A percentile compares a stretch with the other conserved stretches of the same genome.
These are phyloP conservation scores for Candida vaughaniae DNA, from an alignment of 805 yeast genomes.

Conservation along the genomic window DNA sequence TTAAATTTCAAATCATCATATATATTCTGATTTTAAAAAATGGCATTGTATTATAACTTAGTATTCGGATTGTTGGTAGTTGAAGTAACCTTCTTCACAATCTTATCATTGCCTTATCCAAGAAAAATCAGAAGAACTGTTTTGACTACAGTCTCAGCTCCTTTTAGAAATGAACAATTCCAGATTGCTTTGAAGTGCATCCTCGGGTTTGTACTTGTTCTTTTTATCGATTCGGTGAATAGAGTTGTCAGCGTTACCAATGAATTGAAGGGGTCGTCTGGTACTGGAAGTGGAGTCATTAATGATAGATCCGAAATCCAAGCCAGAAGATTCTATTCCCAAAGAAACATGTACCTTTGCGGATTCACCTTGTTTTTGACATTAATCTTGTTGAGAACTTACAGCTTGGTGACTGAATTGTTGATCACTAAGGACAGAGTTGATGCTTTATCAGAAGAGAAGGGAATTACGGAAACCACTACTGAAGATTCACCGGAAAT, in stretches of 20 bases:
- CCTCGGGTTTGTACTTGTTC: slow-evolving; percentile 75
- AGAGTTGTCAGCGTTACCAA: slow-evolving; percentile 68
- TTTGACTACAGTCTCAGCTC: slow-evolving; percentile 59
- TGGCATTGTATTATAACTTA: slow-evolving; percentile 46
- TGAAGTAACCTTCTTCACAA: slow-evolving; percentile 77
- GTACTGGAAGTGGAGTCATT: slow-evolving; percentile 23
- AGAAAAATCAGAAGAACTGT: slow-evolving; percentile 67
- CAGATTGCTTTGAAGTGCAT: slow-evolving; percentile 79
- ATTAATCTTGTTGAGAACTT: slow-evolving; percentile 80
- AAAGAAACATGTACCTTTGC: slow-evolving; percentile 92
- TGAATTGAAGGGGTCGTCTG: slow-evolving; percentile 46
- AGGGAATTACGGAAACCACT: slow-evolving; percentile 15
- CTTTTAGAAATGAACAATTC: slow-evolving; percentile 69
- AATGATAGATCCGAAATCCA: slow-evolving; percentile 78
- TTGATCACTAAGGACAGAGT: slow-evolving; percentile 61
- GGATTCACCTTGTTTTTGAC: slow-evolving; percentile 94
- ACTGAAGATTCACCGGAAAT: slow-evolving; percentile 40
- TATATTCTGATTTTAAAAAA: slow-evolving; percentile 8
- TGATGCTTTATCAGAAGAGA: slow-evolving; percentile 26
- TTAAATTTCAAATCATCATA: too few species aligned
- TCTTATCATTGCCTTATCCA: slow-evolving; percentile 86
- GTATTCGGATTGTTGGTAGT: slow-evolving; percentile 74
- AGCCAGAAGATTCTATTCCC: slow-evolving; percentile 92
- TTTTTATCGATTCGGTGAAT: slow-evolving; percentile 86
- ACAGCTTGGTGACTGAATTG: slow-evolving; percentile 73